Percentiles rank a stretch among this genome's conserved stretches.
Evolutionary conservation across 208 protist genomes (phyloP).

Genomic region (Leishmania braziliensis): DNA sequence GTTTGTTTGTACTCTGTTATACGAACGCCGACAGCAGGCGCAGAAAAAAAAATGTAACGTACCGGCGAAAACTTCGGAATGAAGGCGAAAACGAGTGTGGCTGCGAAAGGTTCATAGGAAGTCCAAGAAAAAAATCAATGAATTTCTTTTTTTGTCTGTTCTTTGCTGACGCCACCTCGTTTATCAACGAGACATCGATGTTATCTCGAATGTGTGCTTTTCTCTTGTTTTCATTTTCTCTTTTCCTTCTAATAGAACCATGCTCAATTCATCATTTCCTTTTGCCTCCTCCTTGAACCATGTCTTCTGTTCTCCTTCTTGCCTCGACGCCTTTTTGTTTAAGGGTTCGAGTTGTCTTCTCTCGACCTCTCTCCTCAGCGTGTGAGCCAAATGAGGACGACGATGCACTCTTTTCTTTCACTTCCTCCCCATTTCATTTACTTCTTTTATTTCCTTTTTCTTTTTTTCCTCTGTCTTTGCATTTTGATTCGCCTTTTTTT

Average conservation of each 20-base stretch:
- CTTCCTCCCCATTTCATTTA: slow-evolving; percentile 1
- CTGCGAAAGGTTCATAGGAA: not conserved
- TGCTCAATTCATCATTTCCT: not conserved
- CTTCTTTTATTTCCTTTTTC: not conserved
- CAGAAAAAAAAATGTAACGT: not conserved
- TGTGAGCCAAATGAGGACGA: not conserved
- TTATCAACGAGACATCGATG: not conserved
- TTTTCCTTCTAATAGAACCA: not conserved
- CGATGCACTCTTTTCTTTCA: not conserved
- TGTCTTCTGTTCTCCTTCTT: not conserved
- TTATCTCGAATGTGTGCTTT: not conserved
- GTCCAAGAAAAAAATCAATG: not conserved
- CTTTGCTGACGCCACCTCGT: not conserved
- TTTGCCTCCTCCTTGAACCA: not conserved
- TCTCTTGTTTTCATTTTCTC: not conserved
- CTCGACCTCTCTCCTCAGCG: not conserved
- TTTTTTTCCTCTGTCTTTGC: not conserved
- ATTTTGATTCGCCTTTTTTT: not conserved
- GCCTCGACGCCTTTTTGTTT: not conserved
- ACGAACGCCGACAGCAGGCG: not conserved
- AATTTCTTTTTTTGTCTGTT: not conserved
- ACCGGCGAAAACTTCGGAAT: not conserved
- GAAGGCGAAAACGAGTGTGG: not conserved
- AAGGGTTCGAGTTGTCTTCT: not conserved
- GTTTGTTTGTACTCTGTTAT: not conserved